These are phyloP conservation scores for Fusarium verrucosum DNA, from an alignment of 2,329 filamentous ascomycete species.

Conservation along the genomic window DNA sequence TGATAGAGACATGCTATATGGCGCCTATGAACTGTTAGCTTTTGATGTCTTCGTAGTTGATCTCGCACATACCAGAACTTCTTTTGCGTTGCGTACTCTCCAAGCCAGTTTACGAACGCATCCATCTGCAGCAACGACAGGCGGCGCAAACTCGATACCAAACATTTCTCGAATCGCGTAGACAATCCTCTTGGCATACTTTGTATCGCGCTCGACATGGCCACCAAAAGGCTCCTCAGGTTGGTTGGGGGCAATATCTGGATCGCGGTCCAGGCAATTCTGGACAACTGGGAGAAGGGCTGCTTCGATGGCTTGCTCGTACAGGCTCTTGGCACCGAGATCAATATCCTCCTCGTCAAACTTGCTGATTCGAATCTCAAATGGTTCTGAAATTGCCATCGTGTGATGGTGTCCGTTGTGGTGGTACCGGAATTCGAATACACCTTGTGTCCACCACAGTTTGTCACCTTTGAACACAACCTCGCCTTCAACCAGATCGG, in stretches of 20 bases:
- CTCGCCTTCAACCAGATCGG: constrained; percentile 77
- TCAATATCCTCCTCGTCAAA: constrained; percentile 81
- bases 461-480: constrained; percentile 91
- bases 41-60: background rate
- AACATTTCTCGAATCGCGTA: constrained; percentile 98
- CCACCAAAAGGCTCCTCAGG: constrained; percentile 85
- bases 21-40: constrained; percentile 60
- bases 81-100: constrained; percentile 95
- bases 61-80: constrained; percentile 77
- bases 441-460: constrained; percentile 95
- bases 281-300: constrained; percentile 83
- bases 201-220: constrained; percentile 84
- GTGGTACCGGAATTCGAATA: constrained; percentile 97
- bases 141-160: constrained; percentile 92
- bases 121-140: constrained; percentile 91
- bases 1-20: constrained; percentile 75
- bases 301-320: constrained; percentile 76
- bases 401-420: constrained; percentile 92
- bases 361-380: constrained; percentile 84
- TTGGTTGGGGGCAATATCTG: constrained; percentile 85
- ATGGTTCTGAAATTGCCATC: constrained; percentile 92
- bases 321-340: constrained; percentile 65
- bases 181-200: constrained; percentile 88
- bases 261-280: constrained; percentile 92
- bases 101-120: constrained; percentile 90